phyloP scores from a whole-genome alignment of 805 yeast species.

The Ogataea populi-albae region DNA sequence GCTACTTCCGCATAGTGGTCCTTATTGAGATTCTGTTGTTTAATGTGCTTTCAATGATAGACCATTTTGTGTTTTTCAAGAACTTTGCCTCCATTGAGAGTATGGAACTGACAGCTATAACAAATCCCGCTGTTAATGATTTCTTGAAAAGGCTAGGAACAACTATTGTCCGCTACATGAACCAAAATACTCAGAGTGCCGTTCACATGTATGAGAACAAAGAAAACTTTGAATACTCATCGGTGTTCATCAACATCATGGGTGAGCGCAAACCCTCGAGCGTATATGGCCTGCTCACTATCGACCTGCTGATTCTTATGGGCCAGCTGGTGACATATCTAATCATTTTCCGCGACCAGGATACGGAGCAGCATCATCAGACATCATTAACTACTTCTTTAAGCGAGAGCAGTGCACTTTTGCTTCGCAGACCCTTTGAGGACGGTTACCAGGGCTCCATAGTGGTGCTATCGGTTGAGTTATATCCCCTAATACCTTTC shows the following conservation, averaged over 20 bases:
- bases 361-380: background rate
- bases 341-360: conserved; percentile 13
- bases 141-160: background rate
- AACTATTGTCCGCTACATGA: conserved; percentile 3
- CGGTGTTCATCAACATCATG: conserved; percentile 26
- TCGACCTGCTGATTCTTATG: conserved; percentile 20
- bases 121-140: background rate
- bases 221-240: conserved; percentile 17
- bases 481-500: conserved; percentile 7
- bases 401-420: no score
- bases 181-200: conserved; percentile 13
- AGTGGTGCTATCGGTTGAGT: conserved; percentile 7
- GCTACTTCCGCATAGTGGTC: conserved; percentile 12
- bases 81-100: conserved; percentile 3
- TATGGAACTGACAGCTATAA: background rate
- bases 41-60: conserved; percentile 14
- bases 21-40: conserved; percentile 17
- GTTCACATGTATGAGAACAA: conserved; percentile 16
- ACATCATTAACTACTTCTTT: background rate
- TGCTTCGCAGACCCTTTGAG: background rate
- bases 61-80: conserved; percentile 12
- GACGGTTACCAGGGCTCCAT: conserved; percentile 12
- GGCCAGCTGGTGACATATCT: conserved; percentile 20
- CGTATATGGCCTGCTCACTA: conserved; percentile 10
- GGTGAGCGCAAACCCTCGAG: conserved; percentile 23